A percentile compares a stretch with the other conserved stretches of the same genome.
Conservation (phyloP, 495 filamentous ascomycete genomes). For the Aspergillus sclerotiicarbonarius region DNA sequence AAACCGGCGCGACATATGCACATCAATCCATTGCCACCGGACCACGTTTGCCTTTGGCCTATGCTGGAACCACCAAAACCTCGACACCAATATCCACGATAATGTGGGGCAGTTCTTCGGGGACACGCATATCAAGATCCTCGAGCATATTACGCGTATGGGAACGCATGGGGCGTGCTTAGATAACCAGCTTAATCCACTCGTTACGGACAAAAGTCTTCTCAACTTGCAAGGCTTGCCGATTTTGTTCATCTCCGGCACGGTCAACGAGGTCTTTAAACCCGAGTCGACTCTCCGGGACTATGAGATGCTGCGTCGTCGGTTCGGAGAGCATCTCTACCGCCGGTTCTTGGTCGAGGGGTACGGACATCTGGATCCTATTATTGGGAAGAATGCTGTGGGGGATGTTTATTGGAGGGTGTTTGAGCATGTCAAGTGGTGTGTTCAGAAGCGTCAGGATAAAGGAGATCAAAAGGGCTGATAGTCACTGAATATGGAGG, state of each 20-base stretch:
- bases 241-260: slow-evolving; percentile 57
- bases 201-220: slow-evolving; percentile 51
- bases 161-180: slow-evolving; percentile 52
- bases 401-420: slow-evolving; percentile 64
- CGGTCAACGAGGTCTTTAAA: slow-evolving; percentile 59
- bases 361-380: slow-evolving; percentile 67
- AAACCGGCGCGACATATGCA: slow-evolving; percentile 56
- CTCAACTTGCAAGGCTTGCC: slow-evolving; percentile 52
- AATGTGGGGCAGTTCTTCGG: slow-evolving; percentile 61
- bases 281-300: slow-evolving; percentile 56
- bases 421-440: slow-evolving; percentile 50
- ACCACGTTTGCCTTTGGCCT: slow-evolving; percentile 60
- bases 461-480: background rate
- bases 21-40: slow-evolving; percentile 60
- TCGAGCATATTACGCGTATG: slow-evolving; percentile 58
- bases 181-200: slow-evolving; percentile 37
- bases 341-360: slow-evolving; percentile 53
- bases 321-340: slow-evolving; percentile 52
- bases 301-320: slow-evolving; percentile 54
- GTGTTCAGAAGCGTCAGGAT: background rate
- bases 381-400: slow-evolving; percentile 62
- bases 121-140: slow-evolving; percentile 58
- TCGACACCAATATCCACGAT: slow-evolving; percentile 62
- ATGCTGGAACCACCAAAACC: slow-evolving; percentile 62
- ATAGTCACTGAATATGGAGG: no score